Evolutionary conservation across 2,329 filamentous ascomycete species (phyloP).

Genomic region (Colletotrichum kahawae): DNA sequence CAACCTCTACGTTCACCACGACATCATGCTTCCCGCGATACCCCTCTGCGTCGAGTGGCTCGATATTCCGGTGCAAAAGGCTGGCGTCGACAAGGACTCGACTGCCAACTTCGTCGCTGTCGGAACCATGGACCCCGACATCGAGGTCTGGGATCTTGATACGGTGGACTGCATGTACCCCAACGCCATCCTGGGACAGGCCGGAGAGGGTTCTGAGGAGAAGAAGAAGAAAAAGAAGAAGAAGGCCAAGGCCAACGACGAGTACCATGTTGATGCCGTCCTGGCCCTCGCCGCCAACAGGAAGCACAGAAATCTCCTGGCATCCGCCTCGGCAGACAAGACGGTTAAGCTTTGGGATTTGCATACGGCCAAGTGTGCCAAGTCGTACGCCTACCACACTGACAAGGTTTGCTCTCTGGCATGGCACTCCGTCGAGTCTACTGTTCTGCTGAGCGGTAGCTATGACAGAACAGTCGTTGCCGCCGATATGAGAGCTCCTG

Average conservation of each 20-base stretch:
- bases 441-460: constrained; percentile 87
- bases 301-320: constrained; percentile 91
- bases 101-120: constrained; percentile 92
- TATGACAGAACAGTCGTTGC: constrained; percentile 94
- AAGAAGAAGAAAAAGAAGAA: constrained; percentile 88
- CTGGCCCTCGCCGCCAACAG: constrained; percentile 91
- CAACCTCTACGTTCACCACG: constrained; percentile 98
- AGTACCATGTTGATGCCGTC: constrained; percentile 93
- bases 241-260: constrained; percentile 85
- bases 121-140: constrained; percentile 97
- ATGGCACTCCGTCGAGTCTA: constrained; percentile 89
- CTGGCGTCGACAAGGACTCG: constrained; percentile 63
- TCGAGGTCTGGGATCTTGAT: constrained; percentile 98
- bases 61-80: constrained; percentile 84
- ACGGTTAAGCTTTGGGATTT: constrained; percentile 99
- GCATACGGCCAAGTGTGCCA: constrained; percentile 88
- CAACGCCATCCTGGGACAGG: constrained; percentile 90
- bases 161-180: constrained; percentile 98
- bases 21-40: constrained; percentile 98
- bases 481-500: constrained; percentile 95
- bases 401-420: constrained; percentile 97
- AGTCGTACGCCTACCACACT: constrained; percentile 94
- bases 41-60: constrained; percentile 96
- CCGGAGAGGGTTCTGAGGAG: constrained; percentile 57
- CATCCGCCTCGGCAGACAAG: constrained; percentile 93